Base-by-base conservation (phyloP, 2,329 filamentous ascomycete species). In the Diaporthe australafricana region DNA sequence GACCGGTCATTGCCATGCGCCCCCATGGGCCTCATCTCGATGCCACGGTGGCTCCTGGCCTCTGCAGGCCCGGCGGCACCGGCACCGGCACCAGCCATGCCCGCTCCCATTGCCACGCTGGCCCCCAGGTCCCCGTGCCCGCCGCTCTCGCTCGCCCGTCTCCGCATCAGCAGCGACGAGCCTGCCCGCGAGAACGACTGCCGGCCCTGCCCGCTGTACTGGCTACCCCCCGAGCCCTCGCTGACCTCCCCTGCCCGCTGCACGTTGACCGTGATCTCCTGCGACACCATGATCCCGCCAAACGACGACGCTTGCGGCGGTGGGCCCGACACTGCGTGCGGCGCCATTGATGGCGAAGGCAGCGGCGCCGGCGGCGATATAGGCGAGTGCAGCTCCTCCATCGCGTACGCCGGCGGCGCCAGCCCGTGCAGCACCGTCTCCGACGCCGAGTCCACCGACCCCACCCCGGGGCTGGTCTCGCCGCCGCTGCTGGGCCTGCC, bases 261-360 rank as follows among this genome's bases (percentile, higher is more conserved):
- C 8, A 80, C 82, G 60, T 89, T 85, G n/a, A 91, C 86, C 9
- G 86, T 87, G 70, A 91, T 87, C 75, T 92, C 88, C 74, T 90
- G 88, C 30, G 87, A 89, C 8, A 91, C 87, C 83, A 91, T 87
- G 77, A 91, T 92, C 27, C 89, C 88, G 8, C 89, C 88, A 63
- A 85, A 83, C 11, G 78, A 76, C 9, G 74, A 74, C 6, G 72
- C 63, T 35, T 71, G 66, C 40, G 67, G 68, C 42, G 52, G 68
- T 17, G n/a, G 48, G 62, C 69, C 47, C 27, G 30, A 35, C 60
- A 63, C 67, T 48, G 53, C 40, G 70, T 60, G 7, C 42, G 67
- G 55, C 45, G 65, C 45, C 40, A 27, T 16, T 16, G 55, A 56
- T 25, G 63, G 53, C 2, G 55, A 56, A 25, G 63, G 53, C 62